Evolutionary conservation across 108 stramenopile species (phyloP), one percentile per base, ranked within the genome.

Genomic region (Pseudonitzschia delicatissima): DNA sequence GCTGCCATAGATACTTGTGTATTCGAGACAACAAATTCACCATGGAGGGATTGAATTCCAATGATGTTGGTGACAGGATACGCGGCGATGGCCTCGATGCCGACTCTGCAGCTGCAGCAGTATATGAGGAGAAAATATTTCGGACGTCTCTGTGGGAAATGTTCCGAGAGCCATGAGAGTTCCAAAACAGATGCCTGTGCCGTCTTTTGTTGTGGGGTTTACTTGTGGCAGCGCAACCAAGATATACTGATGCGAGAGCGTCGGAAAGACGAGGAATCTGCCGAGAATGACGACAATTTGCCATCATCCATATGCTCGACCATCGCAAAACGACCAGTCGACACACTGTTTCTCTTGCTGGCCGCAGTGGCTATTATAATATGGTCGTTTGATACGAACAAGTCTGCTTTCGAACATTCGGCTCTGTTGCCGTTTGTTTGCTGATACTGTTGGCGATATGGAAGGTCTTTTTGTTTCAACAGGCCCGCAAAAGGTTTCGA

Each of bases 111-210:
- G n/a, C n/a, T n/a, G n/a, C n/a, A n/a, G n/a, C n/a, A n/a, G n/a
- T n/a, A n/a, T n/a, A n/a, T n/a, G n/a, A n/a, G n/a, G n/a, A n/a
- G n/a, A n/a, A n/a, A n/a, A 55, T 55, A 5, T 55, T 55, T 5
- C 8, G 53, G 26, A 31, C 53, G n/a, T n/a, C 6, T 7, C 12
- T 55, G 32, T 55, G 53, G 50, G 67, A 35, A 61, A 78, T 77
- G 58, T 85, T 69, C n/a, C 65, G 57, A 59, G 26, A 57, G 59
- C 57, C 71, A 53, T 5, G 68, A 64, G 15, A 45, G 34, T 34
- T 86, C 47, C 71, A 77, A 75, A 33, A 66, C 73, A 15, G 91
- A 93, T 57, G 71, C 82, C n/a, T 93, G 91, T 64, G 73, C 87
- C n/a, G 18, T 93, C 9, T 65, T 83, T 2, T 89, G 87, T 64